Base-by-base conservation (phyloP, 1,284 basidiomycete species). In the Xanthoconium separans region DNA sequence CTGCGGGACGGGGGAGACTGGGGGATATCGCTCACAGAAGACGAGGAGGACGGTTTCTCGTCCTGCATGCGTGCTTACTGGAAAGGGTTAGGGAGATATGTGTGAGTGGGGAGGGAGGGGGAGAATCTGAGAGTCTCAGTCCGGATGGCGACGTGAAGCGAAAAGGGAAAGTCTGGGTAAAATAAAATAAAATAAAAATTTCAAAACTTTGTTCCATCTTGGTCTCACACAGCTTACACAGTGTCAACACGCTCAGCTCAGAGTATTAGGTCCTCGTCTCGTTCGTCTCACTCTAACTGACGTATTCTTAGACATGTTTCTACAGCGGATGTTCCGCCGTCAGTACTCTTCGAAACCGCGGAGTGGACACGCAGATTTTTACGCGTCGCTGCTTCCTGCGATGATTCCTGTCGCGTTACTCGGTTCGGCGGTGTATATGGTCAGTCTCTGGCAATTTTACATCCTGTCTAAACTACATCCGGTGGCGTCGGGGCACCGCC, bases 371-470 rank as follows among this genome's bases (percentile, higher is more conserved):
- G 80, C 79, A 5, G 74, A 76, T 58, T 83, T 83, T 75, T 91
- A 91, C 68, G 73, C 81, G 39, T 78, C 84, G 55, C 76, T 85
- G 48, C 68, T 87, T 41, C 89, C 89, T 29, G 82, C 81, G 36
- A 91, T 91, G 88, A 73, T 90, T 41, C 89, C 89, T 8, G 75
- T 91, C 53, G 83, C 85, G 45, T 72, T 91, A 47, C 75, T 91
- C 27, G 89, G 87, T 15, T 89, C 87, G 53, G 86, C 84, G 11
- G 78, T 91, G 50, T 91, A 89, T 72, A 75, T 90, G 61, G 89
- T 88, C 65, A 56, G 59, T 47, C 44, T 50, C 49, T 41, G 45
- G 48, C 51, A 45, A 37, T 37, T 53, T 53, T 46, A 30, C 57
- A 42, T 60, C 41, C 52, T 48, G 34, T 40, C 41, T 36, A 24